Percentiles rank a stretch among this genome's conserved stretches.
Conservation (phyloP, 192 early-diverging fungal species). For the Kappamyces sp. region DNA sequence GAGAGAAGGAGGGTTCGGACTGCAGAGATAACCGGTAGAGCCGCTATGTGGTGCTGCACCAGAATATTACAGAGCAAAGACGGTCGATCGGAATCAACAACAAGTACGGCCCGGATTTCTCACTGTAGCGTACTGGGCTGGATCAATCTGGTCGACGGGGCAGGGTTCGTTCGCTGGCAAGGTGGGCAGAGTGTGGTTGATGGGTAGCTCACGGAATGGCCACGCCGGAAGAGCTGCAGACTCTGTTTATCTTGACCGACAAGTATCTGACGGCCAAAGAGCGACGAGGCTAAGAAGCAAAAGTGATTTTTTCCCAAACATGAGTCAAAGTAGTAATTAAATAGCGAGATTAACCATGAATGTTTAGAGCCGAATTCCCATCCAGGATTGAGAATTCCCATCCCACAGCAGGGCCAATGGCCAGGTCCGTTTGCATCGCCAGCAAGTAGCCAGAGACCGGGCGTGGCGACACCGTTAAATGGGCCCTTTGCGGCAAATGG, state of each 20-base stretch:
- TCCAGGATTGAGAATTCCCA: neutral
- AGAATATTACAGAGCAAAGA: slow-evolving; percentile 25
- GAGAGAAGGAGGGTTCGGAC: slow-evolving; percentile 18
- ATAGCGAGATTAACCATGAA: neutral
- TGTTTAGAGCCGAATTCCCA: neutral
- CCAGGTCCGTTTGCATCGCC: neutral
- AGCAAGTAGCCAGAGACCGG: no score
- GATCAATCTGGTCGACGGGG: slow-evolving; percentile 41
- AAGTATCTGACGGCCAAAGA: slow-evolving; percentile 11
- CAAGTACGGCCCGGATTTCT: neutral
- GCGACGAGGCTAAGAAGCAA: neutral
- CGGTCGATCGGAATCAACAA: slow-evolving; percentile 36
- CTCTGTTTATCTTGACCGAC: slow-evolving; percentile 20
- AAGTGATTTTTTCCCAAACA: neutral
- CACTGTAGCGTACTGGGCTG: slow-evolving; percentile 30
- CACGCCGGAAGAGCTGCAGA: slow-evolving; percentile 30
- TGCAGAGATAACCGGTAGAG: neutral
- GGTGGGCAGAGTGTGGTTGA: slow-evolving; percentile 20
- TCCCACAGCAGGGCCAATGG: neutral
- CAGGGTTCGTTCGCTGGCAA: slow-evolving; percentile 37
- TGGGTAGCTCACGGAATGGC: slow-evolving; percentile 47
- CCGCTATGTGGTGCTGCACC: slow-evolving; percentile 30
- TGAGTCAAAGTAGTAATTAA: neutral
- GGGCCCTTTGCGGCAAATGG: no score
- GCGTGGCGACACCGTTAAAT: no score